Conservation (phyloP, 441 rosid genomes). For the Eutrema salsugineum region DNA sequence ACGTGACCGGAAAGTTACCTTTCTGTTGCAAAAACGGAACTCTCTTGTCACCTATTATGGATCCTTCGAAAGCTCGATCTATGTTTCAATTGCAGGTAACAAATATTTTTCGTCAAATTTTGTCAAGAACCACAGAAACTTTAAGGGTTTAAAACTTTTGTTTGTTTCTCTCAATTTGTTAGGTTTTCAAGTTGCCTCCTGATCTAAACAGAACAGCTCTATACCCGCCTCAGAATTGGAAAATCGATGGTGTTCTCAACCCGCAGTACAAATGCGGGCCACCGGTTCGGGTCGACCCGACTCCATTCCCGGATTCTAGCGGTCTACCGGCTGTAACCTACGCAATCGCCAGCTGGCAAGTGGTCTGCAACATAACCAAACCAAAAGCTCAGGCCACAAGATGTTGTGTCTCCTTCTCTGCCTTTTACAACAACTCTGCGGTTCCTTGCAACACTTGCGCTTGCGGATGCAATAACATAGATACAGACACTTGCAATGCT, state of each 20-base stretch:
- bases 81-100: conserved; percentile 66
- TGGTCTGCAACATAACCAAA: conserved; percentile 72
- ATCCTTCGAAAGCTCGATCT: conserved; percentile 47
- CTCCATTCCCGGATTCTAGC: conserved; percentile 62
- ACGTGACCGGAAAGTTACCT: conserved; percentile 59
- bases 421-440: conserved; percentile 71
- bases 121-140: neutral
- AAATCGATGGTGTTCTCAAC: conserved; percentile 56
- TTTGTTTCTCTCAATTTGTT: conserved; percentile 4
- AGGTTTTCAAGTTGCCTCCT: conserved; percentile 79
- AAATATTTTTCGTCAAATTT: neutral
- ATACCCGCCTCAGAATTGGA: conserved; percentile 74
- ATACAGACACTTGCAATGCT: conserved; percentile 46
- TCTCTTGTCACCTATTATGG: conserved; percentile 66
- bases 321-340: conserved; percentile 48
- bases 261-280: conserved; percentile 71
- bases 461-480: conserved; percentile 61
- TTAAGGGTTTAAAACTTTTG: neutral
- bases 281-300: conserved; percentile 68
- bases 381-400: conserved; percentile 52
- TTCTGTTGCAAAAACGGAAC: conserved; percentile 77
- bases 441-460: conserved; percentile 89
- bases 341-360: conserved; percentile 77
- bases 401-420: conserved; percentile 91
- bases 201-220: conserved; percentile 60